Base-by-base conservation (phyloP, 1,284 basidiomycete species). In the Hypsizygus ulmarius region DNA sequence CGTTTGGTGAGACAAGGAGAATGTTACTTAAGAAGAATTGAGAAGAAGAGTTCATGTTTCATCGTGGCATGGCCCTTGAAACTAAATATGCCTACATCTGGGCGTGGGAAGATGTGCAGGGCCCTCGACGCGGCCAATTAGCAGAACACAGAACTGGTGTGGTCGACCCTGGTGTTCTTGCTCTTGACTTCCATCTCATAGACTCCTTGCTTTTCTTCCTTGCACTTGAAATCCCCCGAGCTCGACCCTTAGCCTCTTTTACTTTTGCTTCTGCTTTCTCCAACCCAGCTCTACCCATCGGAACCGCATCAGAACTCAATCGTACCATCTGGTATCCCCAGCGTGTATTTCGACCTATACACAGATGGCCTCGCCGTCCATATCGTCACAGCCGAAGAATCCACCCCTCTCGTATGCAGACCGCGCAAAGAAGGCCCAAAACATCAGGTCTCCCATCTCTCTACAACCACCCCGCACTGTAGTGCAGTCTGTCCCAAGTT, bases 391-490 rank as follows among this genome's bases (percentile, higher is more conserved):
- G 10, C 45, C 50, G 21, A 60, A 58, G 48, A 29, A 51, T 4
- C 39, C 44, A 28, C 37, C 54, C n/a, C 67, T 79, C 43, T 82
- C 81, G 21, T 84, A 84, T 57, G 82, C 81, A 15, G 77, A 84
- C 52, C 74, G 75, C 52, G 81, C 78, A 46, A 84, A 75, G 69
- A 79, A 67, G 46, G 64, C 64, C 4, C 62, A 66, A 45, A 61
- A 57, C 47, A 53, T 60, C 47, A 63, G 57, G 50, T 53, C 59
- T 16, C 55, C 60, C 42, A 57, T 49, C 56, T 56, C 58, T 37
- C 21, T 25, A 25, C 21, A 25, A 7, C 21, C 21, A 25, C 48
- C 45, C 11, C 42, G 46, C 43, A 38, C 39, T 15, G 19, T 42
- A 39, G 48, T 52, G 30, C 51, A 50, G 32, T 49, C 58, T 37